Evolutionary conservation across 306 rosid genomes (phyloP).

Genomic region (Cajanus cajan): DNA sequence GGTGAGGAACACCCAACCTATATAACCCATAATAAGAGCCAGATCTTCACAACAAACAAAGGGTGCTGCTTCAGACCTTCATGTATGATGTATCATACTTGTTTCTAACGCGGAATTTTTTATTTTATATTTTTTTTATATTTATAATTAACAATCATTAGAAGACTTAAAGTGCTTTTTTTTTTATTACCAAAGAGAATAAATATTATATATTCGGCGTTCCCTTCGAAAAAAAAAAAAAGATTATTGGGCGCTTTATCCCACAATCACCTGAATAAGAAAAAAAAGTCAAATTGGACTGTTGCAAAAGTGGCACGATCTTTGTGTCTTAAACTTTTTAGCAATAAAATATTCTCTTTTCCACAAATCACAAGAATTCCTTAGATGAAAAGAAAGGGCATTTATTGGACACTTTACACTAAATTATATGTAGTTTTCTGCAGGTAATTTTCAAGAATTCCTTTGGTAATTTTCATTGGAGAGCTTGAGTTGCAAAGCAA

Average conservation of each 20-base stretch:
- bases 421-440: constrained; percentile 4
- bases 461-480: background rate
- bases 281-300: constrained; percentile 11
- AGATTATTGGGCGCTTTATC: background rate
- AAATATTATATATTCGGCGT: no score
- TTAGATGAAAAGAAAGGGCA: background rate
- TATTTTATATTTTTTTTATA: no score
- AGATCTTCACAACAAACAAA: background rate
- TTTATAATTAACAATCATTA: no score
- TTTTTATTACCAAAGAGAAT: no score
- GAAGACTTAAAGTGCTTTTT: no score
- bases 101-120: no score
- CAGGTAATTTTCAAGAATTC: constrained; percentile 12
- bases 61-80: no score
- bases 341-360: background rate
- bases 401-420: constrained; percentile 6
- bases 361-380: background rate
- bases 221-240: no score
- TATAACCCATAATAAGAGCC: background rate
- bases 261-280: constrained; percentile 3
- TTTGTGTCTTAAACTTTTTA: background rate
- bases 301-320: background rate
- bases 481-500: background rate
- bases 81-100: no score
- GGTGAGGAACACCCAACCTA: background rate